These are phyloP conservation scores for Camellia oleifera DNA, from an alignment of 179 eudicot genomes.

Conservation along the genomic window DNA sequence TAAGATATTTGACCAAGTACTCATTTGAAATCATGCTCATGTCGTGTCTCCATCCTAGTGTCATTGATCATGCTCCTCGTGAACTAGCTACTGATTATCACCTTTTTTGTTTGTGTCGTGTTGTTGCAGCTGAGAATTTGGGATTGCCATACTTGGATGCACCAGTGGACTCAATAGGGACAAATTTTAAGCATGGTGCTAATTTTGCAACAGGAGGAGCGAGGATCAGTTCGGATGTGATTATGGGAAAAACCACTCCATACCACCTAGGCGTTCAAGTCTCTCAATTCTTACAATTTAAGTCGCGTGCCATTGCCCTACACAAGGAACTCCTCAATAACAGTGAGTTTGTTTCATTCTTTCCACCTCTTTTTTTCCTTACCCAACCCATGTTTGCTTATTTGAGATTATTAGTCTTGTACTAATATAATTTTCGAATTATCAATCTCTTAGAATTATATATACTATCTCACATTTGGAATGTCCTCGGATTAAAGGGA, in stretches of 20 bases:
- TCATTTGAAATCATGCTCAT: too few species aligned
- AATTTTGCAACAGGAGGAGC: background rate
- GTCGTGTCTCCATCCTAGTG: too few species aligned
- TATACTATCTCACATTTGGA: too few species aligned
- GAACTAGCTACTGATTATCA: too few species aligned
- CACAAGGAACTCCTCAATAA: background rate
- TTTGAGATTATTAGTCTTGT: too few species aligned
- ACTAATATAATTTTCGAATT: too few species aligned
- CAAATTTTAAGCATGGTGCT: background rate
- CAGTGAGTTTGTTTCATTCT: background rate
- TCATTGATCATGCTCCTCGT: too few species aligned
- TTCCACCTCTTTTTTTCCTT: background rate
- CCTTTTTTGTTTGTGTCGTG: too few species aligned
- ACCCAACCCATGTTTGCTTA: too few species aligned
- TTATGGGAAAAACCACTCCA: background rate
- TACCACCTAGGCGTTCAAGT: background rate
- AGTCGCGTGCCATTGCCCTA: background rate
- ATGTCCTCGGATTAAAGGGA: too few species aligned
- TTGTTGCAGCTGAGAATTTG: background rate
- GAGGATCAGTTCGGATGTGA: background rate
- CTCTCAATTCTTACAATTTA: background rate
- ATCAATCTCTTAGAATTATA: too few species aligned
- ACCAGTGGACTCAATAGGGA: background rate
- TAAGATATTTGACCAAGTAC: too few species aligned
- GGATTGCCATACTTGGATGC: background rate